These are phyloP conservation scores for Diaporthe nobilis DNA, from an alignment of 2,329 filamentous ascomycete species.

Conservation along the genomic window DNA sequence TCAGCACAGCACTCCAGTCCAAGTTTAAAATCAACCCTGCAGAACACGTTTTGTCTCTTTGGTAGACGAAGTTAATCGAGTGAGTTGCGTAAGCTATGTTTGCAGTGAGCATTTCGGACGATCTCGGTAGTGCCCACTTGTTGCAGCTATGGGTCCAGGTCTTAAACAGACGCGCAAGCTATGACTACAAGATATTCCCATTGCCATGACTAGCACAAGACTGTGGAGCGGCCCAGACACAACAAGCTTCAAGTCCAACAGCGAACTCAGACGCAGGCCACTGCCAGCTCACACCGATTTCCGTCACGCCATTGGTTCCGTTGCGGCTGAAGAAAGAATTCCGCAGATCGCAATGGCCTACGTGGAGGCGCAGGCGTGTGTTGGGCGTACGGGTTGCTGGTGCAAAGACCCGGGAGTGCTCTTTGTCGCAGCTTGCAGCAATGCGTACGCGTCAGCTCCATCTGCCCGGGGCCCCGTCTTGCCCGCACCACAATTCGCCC, in stretches of 20 bases:
- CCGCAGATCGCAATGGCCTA: neutral
- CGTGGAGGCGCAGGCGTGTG: neutral
- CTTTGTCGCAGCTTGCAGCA: slow-evolving; percentile 21
- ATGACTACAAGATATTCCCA: neutral
- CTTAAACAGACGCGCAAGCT: slow-evolving; percentile 6
- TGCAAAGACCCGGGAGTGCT: slow-evolving; percentile 13
- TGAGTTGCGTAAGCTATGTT: neutral
- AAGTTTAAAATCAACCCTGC: neutral
- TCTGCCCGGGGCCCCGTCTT: neutral
- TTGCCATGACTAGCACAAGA: neutral
- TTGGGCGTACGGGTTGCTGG: neutral
- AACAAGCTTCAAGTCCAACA: neutral
- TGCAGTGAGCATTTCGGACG: neutral
- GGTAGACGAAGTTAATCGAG: neutral
- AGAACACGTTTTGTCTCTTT: neutral
- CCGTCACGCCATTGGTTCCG: slow-evolving; percentile 1
- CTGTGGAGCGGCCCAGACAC: neutral
- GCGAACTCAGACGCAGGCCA: neutral
- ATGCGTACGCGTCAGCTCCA: slow-evolving; percentile 22
- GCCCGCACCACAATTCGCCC: neutral
- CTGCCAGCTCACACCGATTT: slow-evolving; percentile 7
- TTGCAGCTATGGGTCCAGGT: slow-evolving; percentile 3
- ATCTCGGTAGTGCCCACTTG: neutral
- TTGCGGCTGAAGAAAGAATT: neutral
- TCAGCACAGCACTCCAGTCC: neutral